phyloP scores from a whole-genome alignment of 345 rosid species.

The Populus simonii region DNA sequence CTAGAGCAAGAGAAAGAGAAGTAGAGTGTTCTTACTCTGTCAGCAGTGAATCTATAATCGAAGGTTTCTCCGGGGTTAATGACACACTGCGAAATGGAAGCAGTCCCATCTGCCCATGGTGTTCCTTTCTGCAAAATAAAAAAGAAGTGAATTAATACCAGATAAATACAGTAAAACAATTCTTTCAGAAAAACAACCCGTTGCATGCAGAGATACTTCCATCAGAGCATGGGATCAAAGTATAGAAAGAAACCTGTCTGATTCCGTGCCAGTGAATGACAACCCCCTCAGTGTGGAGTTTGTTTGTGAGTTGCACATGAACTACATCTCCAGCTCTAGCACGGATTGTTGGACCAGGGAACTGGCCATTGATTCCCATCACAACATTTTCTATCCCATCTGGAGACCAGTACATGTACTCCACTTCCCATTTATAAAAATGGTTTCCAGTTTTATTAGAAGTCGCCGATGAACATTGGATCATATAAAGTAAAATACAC shows the following conservation, averaged over 20 bases:
- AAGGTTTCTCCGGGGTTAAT: slow-evolving; percentile 78
- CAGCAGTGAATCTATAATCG: slow-evolving; percentile 64
- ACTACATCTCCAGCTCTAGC: slow-evolving; percentile 63
- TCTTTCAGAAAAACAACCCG: too few species aligned
- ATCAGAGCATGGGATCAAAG: background rate
- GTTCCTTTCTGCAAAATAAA: slow-evolving; percentile 49
- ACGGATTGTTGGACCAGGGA: slow-evolving; percentile 80
- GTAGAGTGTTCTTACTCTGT: slow-evolving; percentile 39
- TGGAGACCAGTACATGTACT: slow-evolving; percentile 57
- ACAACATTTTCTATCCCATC: slow-evolving; percentile 62
- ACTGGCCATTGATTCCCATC: slow-evolving; percentile 76
- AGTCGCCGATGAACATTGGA: background rate
- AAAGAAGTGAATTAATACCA: too few species aligned
- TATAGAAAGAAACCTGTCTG: slow-evolving; percentile 47
- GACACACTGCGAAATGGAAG: slow-evolving; percentile 70
- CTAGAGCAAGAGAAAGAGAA: background rate
- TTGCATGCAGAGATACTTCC: background rate
- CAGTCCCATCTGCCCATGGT: slow-evolving; percentile 93
- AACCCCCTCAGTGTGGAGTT: slow-evolving; percentile 68
- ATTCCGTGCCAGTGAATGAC: slow-evolving; percentile 98
- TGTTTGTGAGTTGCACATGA: slow-evolving; percentile 56
- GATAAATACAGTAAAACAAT: too few species aligned
- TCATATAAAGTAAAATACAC: background rate
- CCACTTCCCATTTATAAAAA: slow-evolving; percentile 55
- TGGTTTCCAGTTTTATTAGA: background rate